Evolutionary conservation across 2,329 filamentous ascomycete species (phyloP).

Genomic region (Nemania sp.): DNA sequence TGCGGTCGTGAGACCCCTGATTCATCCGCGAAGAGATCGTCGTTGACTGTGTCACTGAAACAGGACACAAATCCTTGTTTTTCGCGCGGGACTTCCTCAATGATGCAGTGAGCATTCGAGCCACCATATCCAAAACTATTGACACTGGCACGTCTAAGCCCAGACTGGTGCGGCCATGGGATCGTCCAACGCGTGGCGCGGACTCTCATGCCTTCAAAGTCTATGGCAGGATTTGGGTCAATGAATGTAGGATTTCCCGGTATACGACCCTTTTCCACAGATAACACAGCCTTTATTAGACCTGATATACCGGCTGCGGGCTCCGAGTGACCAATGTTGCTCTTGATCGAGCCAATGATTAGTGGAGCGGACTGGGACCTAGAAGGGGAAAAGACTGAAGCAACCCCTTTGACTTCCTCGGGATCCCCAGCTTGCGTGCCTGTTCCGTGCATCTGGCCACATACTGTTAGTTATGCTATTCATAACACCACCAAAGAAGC

Average conservation of each 20-base stretch:
- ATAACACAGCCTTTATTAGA: conserved; percentile 39
- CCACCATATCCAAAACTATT: conserved; percentile 45
- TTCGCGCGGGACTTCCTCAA: conserved; percentile 17
- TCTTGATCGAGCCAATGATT: conserved; percentile 38
- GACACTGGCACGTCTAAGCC: conserved; percentile 32
- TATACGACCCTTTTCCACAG: conserved; percentile 38
- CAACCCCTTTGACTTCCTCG: conserved; percentile 41
- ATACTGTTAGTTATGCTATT: too few species aligned
- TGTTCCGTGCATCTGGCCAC: conserved; percentile 46
- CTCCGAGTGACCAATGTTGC: conserved; percentile 42
- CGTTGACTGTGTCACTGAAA: too few species aligned
- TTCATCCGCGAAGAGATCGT: neutral
- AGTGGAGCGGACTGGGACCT: conserved; percentile 18
- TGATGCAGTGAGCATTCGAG: conserved; percentile 40
- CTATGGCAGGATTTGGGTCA: conserved; percentile 26
- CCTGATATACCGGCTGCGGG: conserved; percentile 33
- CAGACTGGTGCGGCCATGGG: too few species aligned
- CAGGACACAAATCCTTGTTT: conserved; percentile 9
- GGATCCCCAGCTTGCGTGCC: conserved; percentile 48
- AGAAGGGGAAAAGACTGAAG: conserved; percentile 29
- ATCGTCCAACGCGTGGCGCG: too few species aligned
- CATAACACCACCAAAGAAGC: too few species aligned
- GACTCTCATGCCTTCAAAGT: conserved; percentile 25
- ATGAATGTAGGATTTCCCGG: conserved; percentile 33
- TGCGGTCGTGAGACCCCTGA: too few species aligned